Conservation (phyloP, 1,284 basidiomycete genomes). For the Ustilago crameri region DNA sequence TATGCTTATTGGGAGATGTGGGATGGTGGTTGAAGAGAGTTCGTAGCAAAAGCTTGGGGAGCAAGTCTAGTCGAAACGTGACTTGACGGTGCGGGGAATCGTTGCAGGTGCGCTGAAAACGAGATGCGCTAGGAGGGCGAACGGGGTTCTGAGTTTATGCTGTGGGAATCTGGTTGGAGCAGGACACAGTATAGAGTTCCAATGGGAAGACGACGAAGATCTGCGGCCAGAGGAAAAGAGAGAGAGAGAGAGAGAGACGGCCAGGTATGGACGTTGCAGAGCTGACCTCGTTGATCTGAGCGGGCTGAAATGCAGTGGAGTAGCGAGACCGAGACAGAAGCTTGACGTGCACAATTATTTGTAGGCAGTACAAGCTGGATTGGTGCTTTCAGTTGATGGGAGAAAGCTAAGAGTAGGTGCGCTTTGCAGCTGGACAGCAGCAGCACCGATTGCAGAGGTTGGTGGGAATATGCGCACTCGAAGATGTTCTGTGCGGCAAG, state of each 20-base stretch:
- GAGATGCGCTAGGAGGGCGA: not conserved
- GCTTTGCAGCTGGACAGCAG: slow-evolving; percentile 11
- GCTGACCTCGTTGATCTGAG: not conserved
- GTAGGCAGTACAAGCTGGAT: slow-evolving; percentile 32
- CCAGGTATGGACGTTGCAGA: slow-evolving; percentile 4
- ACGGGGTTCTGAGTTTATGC: not conserved
- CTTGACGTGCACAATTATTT: slow-evolving; percentile 46
- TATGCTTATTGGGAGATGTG: slow-evolving; percentile 2
- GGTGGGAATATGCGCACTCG: not conserved
- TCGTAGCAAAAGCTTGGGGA: slow-evolving; percentile 8
- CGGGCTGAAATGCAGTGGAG: slow-evolving; percentile 1
- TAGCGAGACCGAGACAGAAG: not conserved
- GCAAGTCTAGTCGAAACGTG: slow-evolving; percentile 4
- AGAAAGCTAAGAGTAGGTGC: slow-evolving; percentile 1
- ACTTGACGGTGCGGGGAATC: not conserved
- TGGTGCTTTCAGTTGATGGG: not conserved
- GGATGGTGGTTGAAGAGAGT: not conserved
- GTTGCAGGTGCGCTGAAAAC: no score
- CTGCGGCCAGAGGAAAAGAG: no score
- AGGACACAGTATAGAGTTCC: slow-evolving; percentile 1
- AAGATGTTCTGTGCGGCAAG: no score
- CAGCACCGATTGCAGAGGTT: not conserved
- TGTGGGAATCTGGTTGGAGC: not conserved
- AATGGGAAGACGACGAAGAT: not conserved
- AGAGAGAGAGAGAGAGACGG: no score